Evolutionary conservation across 1,284 basidiomycete species (phyloP), one percentile per base, ranked within the genome.

Genomic region (Ustilago nuda): DNA sequence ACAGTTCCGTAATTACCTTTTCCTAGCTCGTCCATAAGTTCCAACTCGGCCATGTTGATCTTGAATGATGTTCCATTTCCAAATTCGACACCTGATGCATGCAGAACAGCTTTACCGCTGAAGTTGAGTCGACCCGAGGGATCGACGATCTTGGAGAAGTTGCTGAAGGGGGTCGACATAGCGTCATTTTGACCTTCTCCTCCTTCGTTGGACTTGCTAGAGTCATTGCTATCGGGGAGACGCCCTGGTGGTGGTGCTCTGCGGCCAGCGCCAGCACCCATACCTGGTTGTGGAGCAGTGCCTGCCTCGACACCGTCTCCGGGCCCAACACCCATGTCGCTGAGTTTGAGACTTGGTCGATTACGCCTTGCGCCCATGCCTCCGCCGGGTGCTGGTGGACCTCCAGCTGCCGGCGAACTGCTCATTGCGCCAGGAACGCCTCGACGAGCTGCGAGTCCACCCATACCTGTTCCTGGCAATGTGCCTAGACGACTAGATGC

Each of bases 1-100:
- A 99, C 97, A 1, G 94, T 96, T 30, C 96, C 96, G 84, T 99
- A 99, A 86, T 98, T 98, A 48, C 96, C 96, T 83, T 92, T 92
- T 41, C 96, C 96, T 48, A 99, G 89, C 86, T 98, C 95, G 67
- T 88, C 87, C 83, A 94, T 89, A 63, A 98, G 89, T 83, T 94
- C 90, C 70, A 99, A 90, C 85, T 99, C 93, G 66, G 92, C 91
- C 94, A 98, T 98, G 86, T 96, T 97, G 88, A 99, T 98, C 70
- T 91, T 90, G 87, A 95, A 98, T 15, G 93, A 94, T 37, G 93
- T 91, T 35, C 96, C 97, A 79, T 92, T 95, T 30, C 92, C 92
- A 86, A 99, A 99, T 83, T 99, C 93, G 81, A 99, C 96, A 61
- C 96, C 97, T 17, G 92, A 89, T 0, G 94, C 92, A 84, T 98